These are phyloP conservation scores for Halophytophthora batemanensis DNA, from an alignment of 352 stramenopile species.

Conservation along the genomic window DNA sequence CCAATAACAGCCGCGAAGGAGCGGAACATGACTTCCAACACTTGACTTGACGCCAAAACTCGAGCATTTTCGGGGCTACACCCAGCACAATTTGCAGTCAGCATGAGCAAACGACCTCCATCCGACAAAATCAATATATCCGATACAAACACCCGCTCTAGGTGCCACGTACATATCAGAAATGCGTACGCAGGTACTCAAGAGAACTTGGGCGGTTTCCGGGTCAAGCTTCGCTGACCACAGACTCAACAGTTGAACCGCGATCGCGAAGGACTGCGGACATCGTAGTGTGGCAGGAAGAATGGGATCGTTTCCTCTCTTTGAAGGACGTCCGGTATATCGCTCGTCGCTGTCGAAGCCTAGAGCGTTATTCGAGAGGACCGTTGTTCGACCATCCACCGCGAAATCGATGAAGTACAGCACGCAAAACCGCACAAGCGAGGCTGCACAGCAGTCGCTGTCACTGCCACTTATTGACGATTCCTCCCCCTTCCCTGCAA, in stretches of 20 bases:
- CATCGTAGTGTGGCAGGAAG: conserved; percentile 10
- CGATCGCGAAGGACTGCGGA: conserved; percentile 22
- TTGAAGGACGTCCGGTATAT: not conserved
- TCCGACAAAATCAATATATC: not conserved
- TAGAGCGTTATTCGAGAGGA: not conserved
- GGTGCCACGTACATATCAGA: conserved; percentile 20
- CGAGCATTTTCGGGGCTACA: conserved; percentile 25
- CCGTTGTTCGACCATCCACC: conserved; percentile 12
- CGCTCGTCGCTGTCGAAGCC: not conserved
- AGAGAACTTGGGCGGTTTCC: conserved; percentile 10
- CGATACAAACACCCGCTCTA: not conserved
- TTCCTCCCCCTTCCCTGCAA: not conserved
- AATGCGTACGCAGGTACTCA: conserved; percentile 11
- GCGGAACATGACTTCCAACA: conserved; percentile 27
- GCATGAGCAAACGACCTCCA: not conserved
- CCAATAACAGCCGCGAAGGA: conserved; percentile 17
- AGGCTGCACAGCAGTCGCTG: not conserved
- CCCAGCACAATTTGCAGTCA: conserved; percentile 1
- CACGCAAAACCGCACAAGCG: conserved; percentile 17
- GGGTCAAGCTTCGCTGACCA: conserved; percentile 11
- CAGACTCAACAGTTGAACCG: conserved; percentile 28
- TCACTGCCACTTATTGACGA: not conserved
- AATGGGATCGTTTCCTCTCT: not conserved
- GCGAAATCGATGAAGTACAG: conserved; percentile 27
- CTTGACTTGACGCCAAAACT: conserved; percentile 14